Percentiles rank a stretch among this genome's conserved stretches.
Conservation (phyloP, 352 stramenopile species). For the Phytophthora hibernalis region DNA sequence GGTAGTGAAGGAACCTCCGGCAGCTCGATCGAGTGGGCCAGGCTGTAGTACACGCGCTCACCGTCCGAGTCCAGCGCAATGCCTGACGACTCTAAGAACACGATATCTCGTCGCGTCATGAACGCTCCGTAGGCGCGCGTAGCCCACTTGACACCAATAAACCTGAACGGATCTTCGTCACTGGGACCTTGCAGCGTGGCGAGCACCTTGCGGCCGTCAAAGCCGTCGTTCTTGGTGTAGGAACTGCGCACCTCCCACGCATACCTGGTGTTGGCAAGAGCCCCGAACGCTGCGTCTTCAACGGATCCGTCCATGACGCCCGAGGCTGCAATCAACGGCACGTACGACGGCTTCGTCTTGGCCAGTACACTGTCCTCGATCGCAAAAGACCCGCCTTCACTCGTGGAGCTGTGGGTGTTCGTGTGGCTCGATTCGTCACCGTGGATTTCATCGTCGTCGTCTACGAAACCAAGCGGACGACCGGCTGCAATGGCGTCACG, state of each 20-base stretch:
- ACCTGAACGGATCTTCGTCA: slow-evolving; percentile 49
- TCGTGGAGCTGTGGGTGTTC: slow-evolving; percentile 41
- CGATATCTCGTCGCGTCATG: slow-evolving; percentile 38
- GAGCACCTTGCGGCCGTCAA: slow-evolving; percentile 39
- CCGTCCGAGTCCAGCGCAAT: slow-evolving; percentile 44
- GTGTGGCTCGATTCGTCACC: slow-evolving; percentile 20
- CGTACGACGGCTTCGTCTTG: slow-evolving; percentile 26
- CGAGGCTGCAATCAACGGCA: slow-evolving; percentile 31
- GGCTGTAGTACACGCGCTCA: slow-evolving; percentile 40
- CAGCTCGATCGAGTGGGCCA: slow-evolving; percentile 45
- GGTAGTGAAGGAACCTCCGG: slow-evolving; percentile 36
- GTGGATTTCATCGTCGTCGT: slow-evolving; percentile 23
- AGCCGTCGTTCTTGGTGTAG: slow-evolving; percentile 48
- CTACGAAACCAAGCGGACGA: slow-evolving; percentile 23
- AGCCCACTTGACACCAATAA: slow-evolving; percentile 47
- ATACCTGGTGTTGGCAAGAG: slow-evolving; percentile 32
- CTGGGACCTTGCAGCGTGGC: slow-evolving; percentile 39
- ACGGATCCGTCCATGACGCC: slow-evolving; percentile 36
- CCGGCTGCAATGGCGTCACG: slow-evolving; percentile 37
- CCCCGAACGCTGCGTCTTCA: slow-evolving; percentile 36
- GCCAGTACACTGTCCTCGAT: slow-evolving; percentile 33
- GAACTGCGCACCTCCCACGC: slow-evolving; percentile 39
- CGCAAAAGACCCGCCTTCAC: slow-evolving; percentile 36
- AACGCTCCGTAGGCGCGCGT: slow-evolving; percentile 41
- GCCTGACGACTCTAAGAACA: slow-evolving; percentile 49